phyloP scores from a whole-genome alignment of 495 filamentous ascomycete species.

The Talaromyces borbonicus region DNA sequence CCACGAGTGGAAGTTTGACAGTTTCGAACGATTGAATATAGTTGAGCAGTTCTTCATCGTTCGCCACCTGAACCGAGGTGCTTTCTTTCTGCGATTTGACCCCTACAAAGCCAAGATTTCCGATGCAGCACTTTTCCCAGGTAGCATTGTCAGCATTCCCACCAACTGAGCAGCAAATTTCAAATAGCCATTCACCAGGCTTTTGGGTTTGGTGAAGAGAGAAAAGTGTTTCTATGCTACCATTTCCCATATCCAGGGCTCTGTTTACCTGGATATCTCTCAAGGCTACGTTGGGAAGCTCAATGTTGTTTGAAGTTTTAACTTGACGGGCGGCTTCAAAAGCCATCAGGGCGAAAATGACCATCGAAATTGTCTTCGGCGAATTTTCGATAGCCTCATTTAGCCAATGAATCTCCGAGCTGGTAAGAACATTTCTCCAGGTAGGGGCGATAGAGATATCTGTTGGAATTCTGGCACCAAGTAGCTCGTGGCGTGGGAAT shows the following conservation, averaged over 20 bases:
- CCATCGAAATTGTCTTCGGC: constrained; percentile 5
- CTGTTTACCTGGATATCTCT: constrained; percentile 6
- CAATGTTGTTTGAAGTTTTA: neutral
- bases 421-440: constrained; percentile 22
- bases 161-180: neutral
- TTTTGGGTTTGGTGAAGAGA: neutral
- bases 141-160: neutral
- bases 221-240: constrained; percentile 6
- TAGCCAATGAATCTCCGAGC: constrained; percentile 25
- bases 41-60: neutral
- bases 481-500: constrained; percentile 16
- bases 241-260: neutral
- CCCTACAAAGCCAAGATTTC: neutral
- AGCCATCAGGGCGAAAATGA: neutral
- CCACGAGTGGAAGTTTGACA: neutral
- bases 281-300: neutral
- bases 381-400: constrained; percentile 12
- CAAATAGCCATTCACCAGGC: neutral
- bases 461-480: constrained; percentile 13
- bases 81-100: neutral
- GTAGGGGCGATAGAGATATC: constrained; percentile 5
- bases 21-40: neutral
- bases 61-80: neutral
- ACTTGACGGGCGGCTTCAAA: neutral
- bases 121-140: constrained; percentile 1